Percentiles rank a stretch among this genome's conserved stretches.
These are phyloP conservation scores for Fusarium graminum DNA, from an alignment of 2,329 filamentous ascomycete genomes.

Conservation along the genomic window DNA sequence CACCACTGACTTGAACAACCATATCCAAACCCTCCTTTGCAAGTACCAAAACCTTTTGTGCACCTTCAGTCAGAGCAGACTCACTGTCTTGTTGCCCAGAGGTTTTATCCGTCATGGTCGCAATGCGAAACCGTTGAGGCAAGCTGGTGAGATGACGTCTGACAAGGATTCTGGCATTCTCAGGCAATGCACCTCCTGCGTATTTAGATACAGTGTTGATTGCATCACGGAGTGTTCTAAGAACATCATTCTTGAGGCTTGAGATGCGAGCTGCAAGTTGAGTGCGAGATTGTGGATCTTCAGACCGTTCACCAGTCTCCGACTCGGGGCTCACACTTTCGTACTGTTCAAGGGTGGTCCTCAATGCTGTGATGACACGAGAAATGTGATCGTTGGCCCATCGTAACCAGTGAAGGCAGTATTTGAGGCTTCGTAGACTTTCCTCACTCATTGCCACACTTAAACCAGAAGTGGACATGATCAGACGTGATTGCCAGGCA, in stretches of 20 bases:
- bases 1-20: conserved; percentile 89
- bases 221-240: conserved; percentile 83
- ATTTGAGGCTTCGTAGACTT: conserved; percentile 85
- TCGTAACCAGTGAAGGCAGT: conserved; percentile 83
- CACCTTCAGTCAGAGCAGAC: conserved; percentile 63
- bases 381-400: conserved; percentile 87
- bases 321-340: conserved; percentile 61
- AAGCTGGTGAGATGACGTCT: conserved; percentile 86
- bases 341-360: conserved; percentile 82
- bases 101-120: conserved; percentile 63
- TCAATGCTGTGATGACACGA: conserved; percentile 79
- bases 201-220: conserved; percentile 90
- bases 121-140: conserved; percentile 84
- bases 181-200: conserved; percentile 89
- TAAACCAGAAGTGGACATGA: conserved; percentile 90
- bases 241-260: conserved; percentile 75
- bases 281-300: conserved; percentile 46
- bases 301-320: conserved; percentile 14
- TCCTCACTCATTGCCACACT: conserved; percentile 93
- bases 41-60: conserved; percentile 84
- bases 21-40: conserved; percentile 94
- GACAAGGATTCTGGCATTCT: conserved; percentile 87
- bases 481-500: conserved; percentile 83
- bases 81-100: conserved; percentile 54
- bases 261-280: conserved; percentile 74